Base-by-base conservation (phyloP, 192 early-diverging fungal species). In the Coemansia sp. region DNA sequence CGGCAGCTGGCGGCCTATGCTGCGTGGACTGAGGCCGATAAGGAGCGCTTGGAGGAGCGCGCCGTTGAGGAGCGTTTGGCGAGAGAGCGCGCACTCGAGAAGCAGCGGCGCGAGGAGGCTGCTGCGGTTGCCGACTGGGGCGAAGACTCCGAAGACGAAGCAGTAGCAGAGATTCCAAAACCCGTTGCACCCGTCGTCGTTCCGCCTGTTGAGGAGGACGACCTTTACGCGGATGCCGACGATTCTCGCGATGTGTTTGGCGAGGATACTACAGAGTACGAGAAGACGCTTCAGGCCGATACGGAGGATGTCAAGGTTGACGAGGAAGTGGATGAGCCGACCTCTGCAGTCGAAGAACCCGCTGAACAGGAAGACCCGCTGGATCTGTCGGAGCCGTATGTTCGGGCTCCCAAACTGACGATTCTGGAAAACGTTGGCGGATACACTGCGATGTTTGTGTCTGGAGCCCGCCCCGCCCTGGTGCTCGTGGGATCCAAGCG, bases 361-460 rank as follows among this genome's bases (percentile, higher is more conserved):
- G 63, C n/a, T 7, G 45, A 46, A 46, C 17, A 46, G 17, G 45
- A 46, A 7, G 53, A 66, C 14, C 34, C 34, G 34, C 3, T 40
- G 10, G 66, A 59, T 33, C 40, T 56, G 53, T 16, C 53, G 40
- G 64, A 64, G 10, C 69, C 72, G 2, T 66, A 66, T 1, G 70
- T 63, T 1, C 48, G 54, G 21, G 64, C 66, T 14, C 66, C 62
- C 68, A 81, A 76, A 66, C 42, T 81, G 21, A 48, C 66, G 2
- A 68, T 67, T 34, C 68, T 81, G 5, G 79, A 77, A 33, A 81
- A 77, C 37, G 27, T 77, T 13, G 74, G 79, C 50, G 74, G 79
- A 1, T 81, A 73, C 46, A 31, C 74, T n/a, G 79, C 74, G 7
- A 54, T 81, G 44, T 69, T 81, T 48, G 63, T 81, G 13, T 39